Conservation (phyloP, 345 rosid species). For the Melaleuca quinquenervia region DNA sequence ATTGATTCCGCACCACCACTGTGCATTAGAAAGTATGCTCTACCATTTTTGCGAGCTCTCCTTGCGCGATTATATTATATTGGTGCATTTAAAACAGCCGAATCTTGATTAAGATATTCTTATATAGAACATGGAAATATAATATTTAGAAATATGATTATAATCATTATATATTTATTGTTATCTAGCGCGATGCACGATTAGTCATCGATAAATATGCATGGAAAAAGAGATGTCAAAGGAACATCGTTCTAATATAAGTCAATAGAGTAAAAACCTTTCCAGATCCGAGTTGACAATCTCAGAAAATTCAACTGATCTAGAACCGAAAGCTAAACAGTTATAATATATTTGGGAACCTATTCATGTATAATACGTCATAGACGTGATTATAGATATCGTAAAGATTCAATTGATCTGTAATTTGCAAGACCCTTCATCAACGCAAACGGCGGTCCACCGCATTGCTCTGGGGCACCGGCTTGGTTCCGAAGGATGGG, state of each 20-base stretch:
- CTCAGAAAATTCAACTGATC: neutral
- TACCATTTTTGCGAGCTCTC: neutral
- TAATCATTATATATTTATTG: neutral
- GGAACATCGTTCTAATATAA: neutral
- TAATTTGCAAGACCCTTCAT: neutral
- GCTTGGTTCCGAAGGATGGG: neutral
- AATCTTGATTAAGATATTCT: neutral
- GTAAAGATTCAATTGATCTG: neutral
- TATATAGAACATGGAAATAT: too few species aligned
- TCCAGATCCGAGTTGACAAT: neutral
- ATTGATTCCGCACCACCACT: neutral
- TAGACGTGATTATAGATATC: neutral
- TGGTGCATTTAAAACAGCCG: neutral
- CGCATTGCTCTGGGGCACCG: neutral
- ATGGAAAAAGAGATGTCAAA: neutral
- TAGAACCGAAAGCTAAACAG: neutral
- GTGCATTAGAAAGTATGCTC: neutral
- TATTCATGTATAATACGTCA: neutral
- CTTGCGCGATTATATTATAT: neutral
- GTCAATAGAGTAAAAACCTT: neutral
- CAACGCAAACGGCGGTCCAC: neutral
- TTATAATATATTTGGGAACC: neutral
- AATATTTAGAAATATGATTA: neutral
- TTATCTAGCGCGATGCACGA: neutral
- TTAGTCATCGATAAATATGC: neutral